Base-by-base conservation (phyloP, 2,329 filamentous ascomycete species). In the Plenodomus tracheiphilus region DNA sequence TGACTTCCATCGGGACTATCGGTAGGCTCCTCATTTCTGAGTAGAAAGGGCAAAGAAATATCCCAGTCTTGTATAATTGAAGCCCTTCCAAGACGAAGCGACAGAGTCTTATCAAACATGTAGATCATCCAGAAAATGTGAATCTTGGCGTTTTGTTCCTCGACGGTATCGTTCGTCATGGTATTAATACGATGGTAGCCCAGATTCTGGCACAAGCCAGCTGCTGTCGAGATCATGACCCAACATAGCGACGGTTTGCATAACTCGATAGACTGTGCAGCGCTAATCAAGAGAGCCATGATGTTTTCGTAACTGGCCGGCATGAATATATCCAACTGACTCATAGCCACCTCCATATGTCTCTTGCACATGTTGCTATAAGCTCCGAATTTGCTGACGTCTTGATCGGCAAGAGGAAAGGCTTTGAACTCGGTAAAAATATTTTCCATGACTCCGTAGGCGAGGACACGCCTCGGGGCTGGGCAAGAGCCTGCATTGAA, bases 321-420 rank as follows among this genome's bases (percentile, higher is more conserved):
- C 41, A 72, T 49, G 46, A 68, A 67, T 1, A 71, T 55, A 34
- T 69, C 63, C 6, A 73, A 53, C 21, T 70, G 61, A 25, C 59
- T 64, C 44, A 73, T 56, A 7, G 62, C 62, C 22, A 65, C 70
- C 51, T 79, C 75, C 16, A 80, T 59, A 41, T 80, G 80, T 15
- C 65, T 56, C 22, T 69, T 72, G 52, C 77, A 56, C 6, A 61
- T 46, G 28, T 35, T 52, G 21, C 46, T 43, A 35, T 55, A 61
- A 11, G 35, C 35, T 16, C 37, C 25, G 18, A 43, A 51, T 7
- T 43, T 38, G 17, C 22, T 38, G n/a, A 47, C 41, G 10, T 56
- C 54, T 57, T 59, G 56, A 13, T 49, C 45, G 3, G 41, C 49
- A 6, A 56, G 34, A 21, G 41, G 58, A 49, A 54, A 62, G 46